These are phyloP conservation scores for Nitzschia sp. DNA, from an alignment of 108 stramenopile species.

Conservation along the genomic window DNA sequence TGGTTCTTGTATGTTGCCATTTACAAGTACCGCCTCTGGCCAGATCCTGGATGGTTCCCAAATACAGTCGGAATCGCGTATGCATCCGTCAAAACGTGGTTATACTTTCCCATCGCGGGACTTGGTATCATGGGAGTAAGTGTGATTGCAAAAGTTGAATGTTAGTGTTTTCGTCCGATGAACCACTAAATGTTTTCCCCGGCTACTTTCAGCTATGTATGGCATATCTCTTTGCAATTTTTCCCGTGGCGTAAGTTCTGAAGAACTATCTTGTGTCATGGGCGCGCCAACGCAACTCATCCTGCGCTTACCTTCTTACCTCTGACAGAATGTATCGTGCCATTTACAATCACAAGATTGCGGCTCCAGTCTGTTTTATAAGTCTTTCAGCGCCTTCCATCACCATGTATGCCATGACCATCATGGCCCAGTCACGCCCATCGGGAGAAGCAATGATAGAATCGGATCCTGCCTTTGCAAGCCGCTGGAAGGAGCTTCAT, in stretches of 20 bases:
- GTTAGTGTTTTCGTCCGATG: too few species aligned
- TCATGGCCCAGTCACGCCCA: conserved; percentile 61
- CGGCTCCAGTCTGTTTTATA: conserved; percentile 66
- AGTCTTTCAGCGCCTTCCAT: conserved; percentile 60
- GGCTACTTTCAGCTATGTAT: not conserved
- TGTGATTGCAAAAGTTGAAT: too few species aligned
- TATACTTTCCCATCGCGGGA: conserved; percentile 55
- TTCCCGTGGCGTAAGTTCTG: conserved; percentile 18
- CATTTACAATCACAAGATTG: conserved; percentile 51
- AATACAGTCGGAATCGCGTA: conserved; percentile 67
- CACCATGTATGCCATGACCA: conserved; percentile 56
- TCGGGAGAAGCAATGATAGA: conserved; percentile 33
- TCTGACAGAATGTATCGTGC: conserved; percentile 53
- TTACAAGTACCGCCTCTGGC: conserved; percentile 49
- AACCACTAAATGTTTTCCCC: too few species aligned
- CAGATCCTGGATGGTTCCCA: conserved; percentile 66
- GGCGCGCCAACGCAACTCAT: not conserved
- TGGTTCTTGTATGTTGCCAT: conserved; percentile 69
- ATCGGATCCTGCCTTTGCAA: not conserved
- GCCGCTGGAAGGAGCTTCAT: conserved; percentile 35
- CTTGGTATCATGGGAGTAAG: conserved; percentile 44
- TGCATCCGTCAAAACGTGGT: conserved; percentile 64
- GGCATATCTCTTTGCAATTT: conserved; percentile 2
- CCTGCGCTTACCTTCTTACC: not conserved
- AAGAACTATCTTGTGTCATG: not conserved